Base-by-base conservation (phyloP, 208 protist genomes). In the Acanthamoeba healyi region DNA sequence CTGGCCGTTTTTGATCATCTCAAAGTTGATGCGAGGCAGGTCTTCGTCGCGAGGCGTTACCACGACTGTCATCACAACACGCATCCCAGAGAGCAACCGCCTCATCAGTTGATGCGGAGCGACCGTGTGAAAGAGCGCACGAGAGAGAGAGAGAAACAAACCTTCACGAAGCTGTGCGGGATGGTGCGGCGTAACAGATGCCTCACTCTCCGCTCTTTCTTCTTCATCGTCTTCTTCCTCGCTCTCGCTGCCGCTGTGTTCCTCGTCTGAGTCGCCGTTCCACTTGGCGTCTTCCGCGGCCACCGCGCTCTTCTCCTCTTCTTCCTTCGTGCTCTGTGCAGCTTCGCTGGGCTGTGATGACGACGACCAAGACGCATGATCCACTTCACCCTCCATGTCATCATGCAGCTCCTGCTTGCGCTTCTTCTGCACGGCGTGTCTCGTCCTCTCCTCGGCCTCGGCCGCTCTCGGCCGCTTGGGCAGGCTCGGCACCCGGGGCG, bases 1-100 rank as follows among this genome's bases (percentile, higher is more conserved):
- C 63, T 93, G 88, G 40, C 88, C 88, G 36, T 93, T 32, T 44
- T 93, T 81, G n/a, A 93, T 38, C 88, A 93, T 36, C 19, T 49
- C 63, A 34, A 93, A 81, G 49, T 93, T 63, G n/a, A 93, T 74
- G 63, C 88, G 29, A 0, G 88, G 88, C 26, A 82, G 88, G 9
- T 74, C 65, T 36, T 49, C 74, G 12, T 51, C 42, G 9, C 74
- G 1, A 6, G 74, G 22, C 26, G 40, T 36, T 9, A 38, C 12
- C 26, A 84, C 74, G 32, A 26, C n/a, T 58, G 74, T n/a, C n/a
- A n/a, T n/a, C n/a, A n/a, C n/a, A n/a, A n/a, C n/a, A n/a, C n/a
- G n/a, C n/a, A n/a, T n/a, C n/a, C n/a, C n/a, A n/a, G n/a, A n/a
- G n/a, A n/a, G n/a, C n/a, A n/a, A n/a, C n/a, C n/a, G n/a, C n/a